Evolutionary conservation across 2,329 filamentous ascomycete genomes (phyloP).

Genomic region (Alternaria longipes): DNA sequence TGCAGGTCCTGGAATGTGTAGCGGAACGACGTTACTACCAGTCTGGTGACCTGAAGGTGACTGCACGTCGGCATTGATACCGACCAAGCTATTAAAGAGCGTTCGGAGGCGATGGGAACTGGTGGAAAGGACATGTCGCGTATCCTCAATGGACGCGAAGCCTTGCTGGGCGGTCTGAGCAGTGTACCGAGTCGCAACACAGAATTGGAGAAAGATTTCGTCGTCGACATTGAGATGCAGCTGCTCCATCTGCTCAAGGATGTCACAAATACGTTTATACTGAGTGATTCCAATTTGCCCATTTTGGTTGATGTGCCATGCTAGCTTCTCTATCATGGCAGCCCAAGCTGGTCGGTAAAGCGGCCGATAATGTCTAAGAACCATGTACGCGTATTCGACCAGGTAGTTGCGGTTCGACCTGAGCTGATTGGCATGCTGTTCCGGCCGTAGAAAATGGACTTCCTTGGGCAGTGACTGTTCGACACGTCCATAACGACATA

Average conservation of each 20-base stretch:
- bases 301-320: constrained; percentile 16
- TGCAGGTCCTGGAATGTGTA: constrained; percentile 57
- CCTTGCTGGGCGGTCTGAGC: constrained; percentile 31
- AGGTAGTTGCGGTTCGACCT: constrained; percentile 35
- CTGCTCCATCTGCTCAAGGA: constrained; percentile 40
- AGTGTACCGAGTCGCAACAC: constrained; percentile 43
- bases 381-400: constrained; percentile 41
- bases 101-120: constrained; percentile 34
- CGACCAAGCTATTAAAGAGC: constrained; percentile 39
- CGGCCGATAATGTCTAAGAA: constrained; percentile 37
- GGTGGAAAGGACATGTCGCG: constrained; percentile 25
- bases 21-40: constrained; percentile 35
- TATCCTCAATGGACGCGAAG: constrained; percentile 16
- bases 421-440: constrained; percentile 31
- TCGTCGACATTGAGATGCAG: constrained; percentile 48
- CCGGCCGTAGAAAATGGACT: constrained; percentile 15
- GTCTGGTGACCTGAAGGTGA: not conserved
- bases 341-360: constrained; percentile 43
- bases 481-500: constrained; percentile 44
- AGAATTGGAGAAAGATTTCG: constrained; percentile 43
- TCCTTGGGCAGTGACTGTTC: constrained; percentile 12
- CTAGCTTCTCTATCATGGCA: constrained; percentile 36
- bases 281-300: constrained; percentile 19
- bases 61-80: constrained; percentile 26
- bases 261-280: constrained; percentile 34